phyloP scores from a whole-genome alignment of 129 eudicot species.

The Glebionis coronaria region DNA sequence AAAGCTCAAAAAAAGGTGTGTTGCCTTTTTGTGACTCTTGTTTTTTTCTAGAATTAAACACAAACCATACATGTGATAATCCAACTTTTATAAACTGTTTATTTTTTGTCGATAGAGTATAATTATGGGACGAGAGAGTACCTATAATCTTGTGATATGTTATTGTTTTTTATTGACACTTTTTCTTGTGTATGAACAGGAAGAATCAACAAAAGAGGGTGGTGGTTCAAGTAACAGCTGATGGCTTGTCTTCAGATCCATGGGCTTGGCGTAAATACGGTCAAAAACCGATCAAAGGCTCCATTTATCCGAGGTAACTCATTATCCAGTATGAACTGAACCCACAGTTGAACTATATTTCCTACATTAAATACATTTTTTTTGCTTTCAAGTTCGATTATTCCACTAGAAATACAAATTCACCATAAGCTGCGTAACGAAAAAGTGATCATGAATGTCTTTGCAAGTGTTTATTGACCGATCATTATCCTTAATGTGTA shows the following conservation, averaged over 20 bases:
- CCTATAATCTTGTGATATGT: not conserved
- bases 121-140: no score
- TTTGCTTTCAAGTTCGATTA: not conserved
- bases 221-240: conserved; percentile 60
- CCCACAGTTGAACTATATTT: no score
- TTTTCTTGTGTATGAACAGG: conserved; percentile 36
- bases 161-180: not conserved
- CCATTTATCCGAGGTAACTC: conserved; percentile 96
- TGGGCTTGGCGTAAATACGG: conserved; percentile 99
- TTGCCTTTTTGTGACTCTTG: not conserved
- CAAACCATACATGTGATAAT: conserved; percentile 6
- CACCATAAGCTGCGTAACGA: not conserved
- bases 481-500: no score
- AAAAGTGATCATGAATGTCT: not conserved
- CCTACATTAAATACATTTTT: not conserved
- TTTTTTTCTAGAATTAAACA: not conserved
- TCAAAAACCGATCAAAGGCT: conserved; percentile 89
- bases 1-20: conserved; percentile 68
- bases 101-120: no score
- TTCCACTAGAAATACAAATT: not conserved
- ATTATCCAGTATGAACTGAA: no score
- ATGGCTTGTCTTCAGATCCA: conserved; percentile 64
- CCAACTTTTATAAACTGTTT: not conserved
- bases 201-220: conserved; percentile 74
- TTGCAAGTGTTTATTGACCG: no score